Evolutionary conservation across 1,139 yeast species (phyloP), one percentile per base, ranked within the genome.

Genomic region (Debaryomyces nepalensis): DNA sequence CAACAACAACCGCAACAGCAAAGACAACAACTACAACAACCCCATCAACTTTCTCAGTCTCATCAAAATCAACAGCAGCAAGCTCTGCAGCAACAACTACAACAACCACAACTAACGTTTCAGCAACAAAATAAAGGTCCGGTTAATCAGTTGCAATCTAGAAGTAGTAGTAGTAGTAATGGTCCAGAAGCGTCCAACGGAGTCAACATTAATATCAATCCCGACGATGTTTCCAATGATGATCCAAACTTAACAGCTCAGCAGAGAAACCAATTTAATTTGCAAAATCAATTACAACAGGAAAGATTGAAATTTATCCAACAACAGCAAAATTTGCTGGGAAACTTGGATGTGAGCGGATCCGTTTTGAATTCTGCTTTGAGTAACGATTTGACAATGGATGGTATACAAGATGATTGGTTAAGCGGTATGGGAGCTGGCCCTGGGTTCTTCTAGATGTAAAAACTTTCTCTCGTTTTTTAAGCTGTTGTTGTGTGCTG

Each of bases 341-440:
- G 29, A 19, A 37, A 37, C 23, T 9, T 22, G 21, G 29, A 30
- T 30, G 11, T 15, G 16, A 22, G 15, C 8, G 10, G 14, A 7
- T 26, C 32, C 11, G 14, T 35, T 26, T 7, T 39, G 24, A 26
- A 37, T 33, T 20, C 44, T 26, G 21, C 43, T 26, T 22, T 31
- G 21, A 20, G 30, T 31, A 20, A 27, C 37, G 26, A 41, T 21
- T 22, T 30, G 34, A 5, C 48, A 30, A 23, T 34, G 21, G 37
- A 34, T 24, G 19, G 12, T 19, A 18, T 31, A 12, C 43, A 18
- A n/a, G 37, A 34, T 14, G 72, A 67, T 47, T 68, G 73, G 73
- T 57, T 68, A 40, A 62, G 65, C 40, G 61, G 62, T 49, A 62
- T 68, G 63, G 73, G 71, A 1, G 56, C 69, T 2, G 72, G 71